Percentiles rank a stretch among this genome's conserved stretches.
Conservation (phyloP, 2,329 filamentous ascomycete species). For the Phialophora macrospora region DNA sequence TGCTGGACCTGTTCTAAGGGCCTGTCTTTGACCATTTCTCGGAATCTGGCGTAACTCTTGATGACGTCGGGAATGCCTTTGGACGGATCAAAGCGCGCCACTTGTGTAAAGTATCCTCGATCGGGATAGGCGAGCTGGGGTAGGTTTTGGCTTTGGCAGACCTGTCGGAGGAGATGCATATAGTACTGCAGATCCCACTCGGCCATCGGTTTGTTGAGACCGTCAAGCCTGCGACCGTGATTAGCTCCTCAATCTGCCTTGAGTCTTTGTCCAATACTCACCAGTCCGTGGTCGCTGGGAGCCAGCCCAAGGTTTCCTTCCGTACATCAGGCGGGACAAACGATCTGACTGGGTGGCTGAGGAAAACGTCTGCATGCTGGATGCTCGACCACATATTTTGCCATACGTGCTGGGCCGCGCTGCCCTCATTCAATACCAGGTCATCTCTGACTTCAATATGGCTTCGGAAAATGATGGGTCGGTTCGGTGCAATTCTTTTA, state of each 20-base stretch:
- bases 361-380: conserved; percentile 74
- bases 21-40: conserved; percentile 61
- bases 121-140: conserved; percentile 61
- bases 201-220: conserved; percentile 75
- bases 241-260: neutral
- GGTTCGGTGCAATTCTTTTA: conserved; percentile 70
- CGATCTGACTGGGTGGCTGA: conserved; percentile 76
- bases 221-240: conserved; percentile 65
- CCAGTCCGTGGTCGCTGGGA: conserved; percentile 84
- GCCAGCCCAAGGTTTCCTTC: conserved; percentile 69
- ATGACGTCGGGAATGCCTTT: conserved; percentile 82
- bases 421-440: conserved; percentile 65
- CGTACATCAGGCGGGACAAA: conserved; percentile 76
- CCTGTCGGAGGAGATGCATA: conserved; percentile 70
- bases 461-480: conserved; percentile 78
- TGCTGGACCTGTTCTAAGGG: conserved; percentile 64
- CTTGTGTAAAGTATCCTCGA: conserved; percentile 75
- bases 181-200: conserved; percentile 75
- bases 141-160: conserved; percentile 61
- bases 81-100: conserved; percentile 81
- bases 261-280: conserved; percentile 42
- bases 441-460: conserved; percentile 84
- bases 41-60: conserved; percentile 74
- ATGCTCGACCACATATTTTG: conserved; percentile 74
- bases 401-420: conserved; percentile 76